Evolutionary conservation across 306 rosid genomes (phyloP).

Genomic region (Carpinus fangiana): DNA sequence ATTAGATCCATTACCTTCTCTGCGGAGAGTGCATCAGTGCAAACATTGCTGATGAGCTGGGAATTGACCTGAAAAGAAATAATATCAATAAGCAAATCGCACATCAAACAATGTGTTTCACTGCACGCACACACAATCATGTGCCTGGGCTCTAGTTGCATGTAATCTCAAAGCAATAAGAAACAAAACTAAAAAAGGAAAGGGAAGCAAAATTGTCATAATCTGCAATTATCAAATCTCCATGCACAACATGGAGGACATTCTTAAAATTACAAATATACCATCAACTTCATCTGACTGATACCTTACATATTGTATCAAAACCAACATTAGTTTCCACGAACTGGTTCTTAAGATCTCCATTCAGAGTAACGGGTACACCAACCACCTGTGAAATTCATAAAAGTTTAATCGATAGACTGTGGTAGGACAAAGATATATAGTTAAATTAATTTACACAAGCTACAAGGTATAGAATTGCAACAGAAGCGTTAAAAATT

Average conservation of each 20-base stretch:
- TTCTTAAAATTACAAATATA: constrained; percentile 10
- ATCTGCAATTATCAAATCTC: neutral
- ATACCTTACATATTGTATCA: constrained; percentile 97
- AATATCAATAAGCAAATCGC: neutral
- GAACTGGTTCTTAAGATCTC: constrained; percentile 96
- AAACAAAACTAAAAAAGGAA: constrained; percentile 5
- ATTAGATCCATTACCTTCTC: constrained; percentile 68
- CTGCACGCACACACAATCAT: neutral
- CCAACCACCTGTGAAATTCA: constrained; percentile 80
- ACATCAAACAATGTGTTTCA: neutral
- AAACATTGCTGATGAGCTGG: constrained; percentile 95
- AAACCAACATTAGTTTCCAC: constrained; percentile 96
- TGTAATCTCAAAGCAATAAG: neutral
- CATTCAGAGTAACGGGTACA: constrained; percentile 95
- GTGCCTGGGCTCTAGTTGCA: neutral
- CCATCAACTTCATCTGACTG: constrained; percentile 3
- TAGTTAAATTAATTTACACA: constrained; percentile 13
- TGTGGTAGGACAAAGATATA: neutral
- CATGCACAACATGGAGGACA: neutral
- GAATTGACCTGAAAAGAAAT: constrained; percentile 73
- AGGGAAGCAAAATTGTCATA: neutral
- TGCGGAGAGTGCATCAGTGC: constrained; percentile 97
- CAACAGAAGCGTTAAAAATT: neutral
- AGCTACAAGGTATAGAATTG: neutral
- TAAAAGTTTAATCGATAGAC: constrained; percentile 20